Percentiles rank a stretch among this genome's conserved stretches.
phyloP scores from a whole-genome alignment of 1,139 yeast genomes.

The Suhomyces bolitotheri region DNA sequence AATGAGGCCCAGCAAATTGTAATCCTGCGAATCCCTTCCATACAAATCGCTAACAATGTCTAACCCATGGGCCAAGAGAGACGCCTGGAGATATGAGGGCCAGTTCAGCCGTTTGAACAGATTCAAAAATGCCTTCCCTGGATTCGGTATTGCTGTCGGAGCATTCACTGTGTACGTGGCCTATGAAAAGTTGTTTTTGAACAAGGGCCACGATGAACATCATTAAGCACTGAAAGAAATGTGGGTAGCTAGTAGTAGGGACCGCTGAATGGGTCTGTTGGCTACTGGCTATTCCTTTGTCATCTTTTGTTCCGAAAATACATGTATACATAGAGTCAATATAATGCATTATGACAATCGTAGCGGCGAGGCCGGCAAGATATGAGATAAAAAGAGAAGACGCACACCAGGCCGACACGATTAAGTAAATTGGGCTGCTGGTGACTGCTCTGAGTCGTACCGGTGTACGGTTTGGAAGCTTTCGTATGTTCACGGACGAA shows the following conservation, averaged over 20 bases:
- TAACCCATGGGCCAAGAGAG: slow-evolving; percentile 65
- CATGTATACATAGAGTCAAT: not conserved
- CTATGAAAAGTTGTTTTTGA: slow-evolving; percentile 56
- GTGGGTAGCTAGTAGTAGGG: too few species aligned
- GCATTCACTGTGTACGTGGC: slow-evolving; percentile 69
- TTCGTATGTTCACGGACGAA: too few species aligned
- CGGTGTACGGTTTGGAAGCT: too few species aligned
- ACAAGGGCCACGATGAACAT: slow-evolving; percentile 19
- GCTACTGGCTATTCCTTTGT: too few species aligned
- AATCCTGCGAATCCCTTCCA: not conserved
- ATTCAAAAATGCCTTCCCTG: slow-evolving; percentile 77
- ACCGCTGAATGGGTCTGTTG: too few species aligned
- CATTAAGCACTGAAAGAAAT: too few species aligned
- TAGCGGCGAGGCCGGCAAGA: not conserved
- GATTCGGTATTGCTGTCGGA: slow-evolving; percentile 76
- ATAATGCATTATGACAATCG: not conserved
- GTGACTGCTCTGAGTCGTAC: too few species aligned
- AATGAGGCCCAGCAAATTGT: slow-evolving; percentile 9
- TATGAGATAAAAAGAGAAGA: not conserved
- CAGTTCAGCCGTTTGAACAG: slow-evolving; percentile 73
- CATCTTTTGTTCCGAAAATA: too few species aligned
- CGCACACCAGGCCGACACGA: too few species aligned
- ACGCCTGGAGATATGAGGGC: slow-evolving; percentile 90
- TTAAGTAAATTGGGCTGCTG: too few species aligned
- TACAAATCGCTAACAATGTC: slow-evolving; percentile 7